These are phyloP conservation scores for Atractiella rhizophila DNA, from an alignment of 768 basidiomycete species.

Conservation along the genomic window DNA sequence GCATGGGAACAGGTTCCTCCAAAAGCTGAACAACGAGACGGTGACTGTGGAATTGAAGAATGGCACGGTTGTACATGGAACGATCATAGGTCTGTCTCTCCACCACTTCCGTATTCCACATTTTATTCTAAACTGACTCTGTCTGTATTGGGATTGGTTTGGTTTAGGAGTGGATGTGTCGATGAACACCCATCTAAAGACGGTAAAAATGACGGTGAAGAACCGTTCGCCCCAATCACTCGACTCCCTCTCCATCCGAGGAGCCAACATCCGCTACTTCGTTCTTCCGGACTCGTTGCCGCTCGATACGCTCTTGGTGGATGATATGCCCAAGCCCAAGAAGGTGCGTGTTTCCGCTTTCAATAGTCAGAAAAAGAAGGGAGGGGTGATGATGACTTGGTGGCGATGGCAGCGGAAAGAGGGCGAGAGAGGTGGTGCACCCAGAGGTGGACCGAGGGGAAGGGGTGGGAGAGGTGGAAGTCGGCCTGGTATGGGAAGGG, in stretches of 20 bases:
- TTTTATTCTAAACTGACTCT: slow-evolving; percentile 4
- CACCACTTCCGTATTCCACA: not conserved
- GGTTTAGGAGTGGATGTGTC: slow-evolving; percentile 91
- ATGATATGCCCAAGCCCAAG: slow-evolving; percentile 92
- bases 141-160: not conserved
- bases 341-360: too few relatives aligned
- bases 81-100: slow-evolving; percentile 51
- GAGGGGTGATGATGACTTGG: too few relatives aligned
- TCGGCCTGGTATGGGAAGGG: too few relatives aligned
- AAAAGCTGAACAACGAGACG: slow-evolving; percentile 99
- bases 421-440: too few relatives aligned
- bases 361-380: too few relatives aligned
- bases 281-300: slow-evolving; percentile 93
- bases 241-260: slow-evolving; percentile 77
- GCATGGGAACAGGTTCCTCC: slow-evolving; percentile 32
- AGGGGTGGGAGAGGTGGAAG: too few relatives aligned
- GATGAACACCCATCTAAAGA: slow-evolving; percentile 98
- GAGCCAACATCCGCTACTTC: slow-evolving; percentile 90
- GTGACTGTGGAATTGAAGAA: slow-evolving; percentile 97
- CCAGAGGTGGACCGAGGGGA: too few relatives aligned
- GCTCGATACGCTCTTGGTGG: slow-evolving; percentile 82
- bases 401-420: too few relatives aligned
- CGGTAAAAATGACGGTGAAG: slow-evolving; percentile 81
- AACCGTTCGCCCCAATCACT: slow-evolving; percentile 67
- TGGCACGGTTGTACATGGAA: slow-evolving; percentile 79